Conservation (phyloP, 805 yeast genomes). For the Sugiyamaella americana region DNA sequence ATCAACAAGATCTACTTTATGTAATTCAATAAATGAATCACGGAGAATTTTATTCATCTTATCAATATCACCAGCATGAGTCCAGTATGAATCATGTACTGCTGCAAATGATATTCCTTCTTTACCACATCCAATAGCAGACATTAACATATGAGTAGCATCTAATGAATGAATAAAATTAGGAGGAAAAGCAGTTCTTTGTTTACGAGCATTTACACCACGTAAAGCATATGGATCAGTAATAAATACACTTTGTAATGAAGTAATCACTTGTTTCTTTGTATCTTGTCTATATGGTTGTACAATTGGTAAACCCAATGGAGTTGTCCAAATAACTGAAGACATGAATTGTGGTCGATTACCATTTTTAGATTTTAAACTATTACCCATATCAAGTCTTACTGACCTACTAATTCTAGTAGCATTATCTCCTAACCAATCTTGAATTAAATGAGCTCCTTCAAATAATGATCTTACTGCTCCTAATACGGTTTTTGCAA, state of each 20-base stretch:
- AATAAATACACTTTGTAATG: slow-evolving; percentile 79
- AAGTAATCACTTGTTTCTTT: slow-evolving; percentile 65
- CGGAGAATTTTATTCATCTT: slow-evolving; percentile 64
- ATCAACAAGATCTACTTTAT: slow-evolving; percentile 64
- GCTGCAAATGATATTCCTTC: slow-evolving; percentile 73
- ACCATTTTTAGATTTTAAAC: slow-evolving; percentile 31
- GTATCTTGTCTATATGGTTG: slow-evolving; percentile 83
- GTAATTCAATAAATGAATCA: slow-evolving; percentile 72
- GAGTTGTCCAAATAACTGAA: slow-evolving; percentile 96
- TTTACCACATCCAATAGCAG: slow-evolving; percentile 72
- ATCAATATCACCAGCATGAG: slow-evolving; percentile 83
- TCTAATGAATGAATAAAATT: slow-evolving; percentile 91
- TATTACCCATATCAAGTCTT: slow-evolving; percentile 47
- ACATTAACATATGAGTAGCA: slow-evolving; percentile 93
- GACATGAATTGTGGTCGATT: slow-evolving; percentile 64
- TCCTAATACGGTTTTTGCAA: slow-evolving; percentile 71
- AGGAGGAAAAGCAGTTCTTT: slow-evolving; percentile 91
- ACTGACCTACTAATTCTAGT: slow-evolving; percentile 71
- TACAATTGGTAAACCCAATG: slow-evolving; percentile 90
- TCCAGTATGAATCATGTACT: slow-evolving; percentile 98
- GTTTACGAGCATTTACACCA: slow-evolving; percentile 83
- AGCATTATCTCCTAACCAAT: slow-evolving; percentile 91
- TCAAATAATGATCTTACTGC: slow-evolving; percentile 80
- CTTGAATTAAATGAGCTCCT: slow-evolving; percentile 93
- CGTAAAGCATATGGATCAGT: slow-evolving; percentile 80